These are phyloP conservation scores for Eucalyptus curtisii DNA, from an alignment of 345 rosid species.

Conservation along the genomic window DNA sequence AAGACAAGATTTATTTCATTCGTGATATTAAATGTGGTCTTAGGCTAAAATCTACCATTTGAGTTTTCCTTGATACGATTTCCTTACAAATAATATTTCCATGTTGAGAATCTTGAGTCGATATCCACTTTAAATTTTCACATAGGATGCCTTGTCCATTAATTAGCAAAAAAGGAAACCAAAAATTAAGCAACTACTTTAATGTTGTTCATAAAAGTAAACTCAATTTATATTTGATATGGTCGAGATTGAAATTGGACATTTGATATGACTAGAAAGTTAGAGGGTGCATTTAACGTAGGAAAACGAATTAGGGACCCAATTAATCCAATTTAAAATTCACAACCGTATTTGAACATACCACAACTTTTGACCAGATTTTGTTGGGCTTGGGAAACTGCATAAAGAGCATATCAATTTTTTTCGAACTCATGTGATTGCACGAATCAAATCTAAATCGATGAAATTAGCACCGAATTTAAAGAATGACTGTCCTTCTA, in stretches of 20 bases:
- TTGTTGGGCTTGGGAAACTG: neutral
- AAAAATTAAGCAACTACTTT: neutral
- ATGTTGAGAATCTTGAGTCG: neutral
- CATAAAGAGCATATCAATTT: neutral
- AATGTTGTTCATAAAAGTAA: neutral
- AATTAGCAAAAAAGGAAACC: neutral
- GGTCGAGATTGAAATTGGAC: neutral
- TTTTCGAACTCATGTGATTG: neutral
- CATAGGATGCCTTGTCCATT: neutral
- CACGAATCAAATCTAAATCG: neutral
- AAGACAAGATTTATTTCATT: neutral
- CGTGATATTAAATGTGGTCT: neutral
- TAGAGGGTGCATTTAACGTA: neutral
- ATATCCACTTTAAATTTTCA: neutral
- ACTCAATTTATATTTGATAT: neutral
- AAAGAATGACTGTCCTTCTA: neutral
- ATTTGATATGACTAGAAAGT: neutral
- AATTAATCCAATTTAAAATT: neutral
- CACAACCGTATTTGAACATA: accelerated
- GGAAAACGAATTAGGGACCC: neutral
- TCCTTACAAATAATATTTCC: neutral
- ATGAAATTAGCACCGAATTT: neutral
- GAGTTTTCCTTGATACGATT: neutral
- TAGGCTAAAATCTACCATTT: neutral
- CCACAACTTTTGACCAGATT: neutral